Evolutionary conservation across 257 asterid genomes (phyloP).

Genomic region (Sherardia arvensis): DNA sequence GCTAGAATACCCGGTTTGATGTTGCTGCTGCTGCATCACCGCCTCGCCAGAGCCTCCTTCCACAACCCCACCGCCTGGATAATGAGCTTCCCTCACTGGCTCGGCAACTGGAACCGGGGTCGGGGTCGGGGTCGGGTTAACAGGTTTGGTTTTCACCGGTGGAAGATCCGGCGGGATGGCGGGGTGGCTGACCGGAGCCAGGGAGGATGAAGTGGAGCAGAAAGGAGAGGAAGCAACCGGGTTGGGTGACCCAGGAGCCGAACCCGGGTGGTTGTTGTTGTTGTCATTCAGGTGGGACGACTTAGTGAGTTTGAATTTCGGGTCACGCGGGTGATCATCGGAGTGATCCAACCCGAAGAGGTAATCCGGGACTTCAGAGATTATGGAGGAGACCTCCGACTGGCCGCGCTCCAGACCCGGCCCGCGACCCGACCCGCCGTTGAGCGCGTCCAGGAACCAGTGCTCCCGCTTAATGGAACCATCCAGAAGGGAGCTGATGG

Average conservation of each 20-base stretch:
- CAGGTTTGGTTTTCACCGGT: conserved; percentile 59
- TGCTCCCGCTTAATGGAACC: conserved; percentile 81
- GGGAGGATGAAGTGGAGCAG: conserved; percentile 61
- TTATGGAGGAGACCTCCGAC: conserved; percentile 78
- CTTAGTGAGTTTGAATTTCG: conserved; percentile 21
- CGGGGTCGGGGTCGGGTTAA: conserved; percentile 17
- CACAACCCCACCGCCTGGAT: conserved; percentile 4
- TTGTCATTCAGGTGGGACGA: conserved; percentile 30
- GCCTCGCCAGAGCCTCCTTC: conserved; percentile 24
- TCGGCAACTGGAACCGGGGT: conserved; percentile 22
- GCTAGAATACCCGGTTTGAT: conserved; percentile 35
- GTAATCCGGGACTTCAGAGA: conserved; percentile 87
- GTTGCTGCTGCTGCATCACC: conserved; percentile 26
- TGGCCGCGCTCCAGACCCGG: conserved; percentile 64
- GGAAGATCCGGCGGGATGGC: conserved; percentile 77
- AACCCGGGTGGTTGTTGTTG: conserved; percentile 39
- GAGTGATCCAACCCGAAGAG: conserved; percentile 79
- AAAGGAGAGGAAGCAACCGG: conserved; percentile 56
- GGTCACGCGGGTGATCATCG: conserved; percentile 44
- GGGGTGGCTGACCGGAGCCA: conserved; percentile 40
- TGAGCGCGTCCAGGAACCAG: conserved; percentile 85
- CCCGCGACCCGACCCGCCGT: conserved; percentile 47
- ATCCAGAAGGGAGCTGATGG: conserved; percentile 71
- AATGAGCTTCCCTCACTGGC: conserved; percentile 20
- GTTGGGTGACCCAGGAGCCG: conserved; percentile 84